These are phyloP conservation scores for Tylopilus sp. DNA, from an alignment of 768 basidiomycete genomes.

Conservation along the genomic window DNA sequence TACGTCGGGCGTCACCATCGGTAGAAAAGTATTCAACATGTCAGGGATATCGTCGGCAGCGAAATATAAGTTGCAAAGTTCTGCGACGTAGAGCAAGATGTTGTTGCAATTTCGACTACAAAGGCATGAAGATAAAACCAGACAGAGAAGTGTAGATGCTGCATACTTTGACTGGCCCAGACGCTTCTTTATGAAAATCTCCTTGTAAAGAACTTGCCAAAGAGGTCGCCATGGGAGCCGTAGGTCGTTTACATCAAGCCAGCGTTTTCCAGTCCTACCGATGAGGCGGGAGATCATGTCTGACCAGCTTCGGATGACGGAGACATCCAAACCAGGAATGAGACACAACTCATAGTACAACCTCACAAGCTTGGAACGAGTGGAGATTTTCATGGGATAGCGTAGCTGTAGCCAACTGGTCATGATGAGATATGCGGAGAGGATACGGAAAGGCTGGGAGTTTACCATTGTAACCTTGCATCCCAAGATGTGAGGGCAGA, in stretches of 20 bases:
- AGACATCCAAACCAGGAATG: conserved; percentile 71
- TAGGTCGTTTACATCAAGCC: conserved; percentile 64
- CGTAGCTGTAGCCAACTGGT: conserved; percentile 77
- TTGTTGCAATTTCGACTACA: conserved; percentile 62
- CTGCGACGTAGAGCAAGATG: conserved; percentile 70
- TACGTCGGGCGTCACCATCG: conserved; percentile 69
- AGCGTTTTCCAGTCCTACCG: conserved; percentile 64
- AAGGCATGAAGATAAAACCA: conserved; percentile 4
- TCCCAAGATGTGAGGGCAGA: conserved; percentile 72
- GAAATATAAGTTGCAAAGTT: conserved; percentile 69
- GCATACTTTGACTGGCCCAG: conserved; percentile 57
- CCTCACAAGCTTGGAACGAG: conserved; percentile 65
- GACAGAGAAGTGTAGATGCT: background rate
- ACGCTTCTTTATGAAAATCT: conserved; percentile 69
- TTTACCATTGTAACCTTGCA: conserved; percentile 73
- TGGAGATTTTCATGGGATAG: conserved; percentile 68
- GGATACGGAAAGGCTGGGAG: conserved; percentile 1
- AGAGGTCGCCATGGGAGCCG: conserved; percentile 71
- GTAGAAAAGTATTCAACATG: conserved; percentile 72
- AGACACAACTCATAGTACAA: conserved; percentile 80
- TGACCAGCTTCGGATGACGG: conserved; percentile 69
- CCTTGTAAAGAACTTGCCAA: conserved; percentile 72
- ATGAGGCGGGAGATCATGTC: conserved; percentile 75
- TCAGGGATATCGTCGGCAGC: conserved; percentile 57
- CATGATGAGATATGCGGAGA: conserved; percentile 5